phyloP scores from a whole-genome alignment of 345 rosid genomes.

The Eutrema japonicum region DNA sequence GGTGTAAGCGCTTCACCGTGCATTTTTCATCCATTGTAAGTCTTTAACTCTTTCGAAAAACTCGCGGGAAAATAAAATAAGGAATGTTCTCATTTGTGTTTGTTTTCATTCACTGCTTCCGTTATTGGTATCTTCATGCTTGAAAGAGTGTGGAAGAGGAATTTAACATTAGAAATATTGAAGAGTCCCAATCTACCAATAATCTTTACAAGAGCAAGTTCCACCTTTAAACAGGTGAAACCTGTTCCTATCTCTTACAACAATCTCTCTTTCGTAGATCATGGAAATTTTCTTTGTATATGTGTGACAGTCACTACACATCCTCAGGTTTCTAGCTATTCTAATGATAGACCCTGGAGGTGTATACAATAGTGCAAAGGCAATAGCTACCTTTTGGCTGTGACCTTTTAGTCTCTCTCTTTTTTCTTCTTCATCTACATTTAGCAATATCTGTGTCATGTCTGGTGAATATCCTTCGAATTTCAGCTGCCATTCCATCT shows the following conservation, averaged over 20 bases:
- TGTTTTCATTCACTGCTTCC: slow-evolving; percentile 22
- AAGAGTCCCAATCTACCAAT: slow-evolving; percentile 55
- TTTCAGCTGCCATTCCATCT: slow-evolving; percentile 88
- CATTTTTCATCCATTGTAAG: slow-evolving; percentile 42
- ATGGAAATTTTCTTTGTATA: slow-evolving; percentile 69
- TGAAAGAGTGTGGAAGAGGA: slow-evolving; percentile 19
- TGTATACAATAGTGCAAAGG: slow-evolving; percentile 62
- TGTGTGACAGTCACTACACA: slow-evolving; percentile 84
- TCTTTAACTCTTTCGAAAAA: slow-evolving; percentile 37
- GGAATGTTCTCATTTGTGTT: slow-evolving; percentile 21
- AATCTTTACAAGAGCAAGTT: slow-evolving; percentile 74
- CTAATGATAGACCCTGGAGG: slow-evolving; percentile 64
- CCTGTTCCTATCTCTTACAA: slow-evolving; percentile 63
- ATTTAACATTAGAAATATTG: not conserved
- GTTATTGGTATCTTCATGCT: slow-evolving; percentile 13
- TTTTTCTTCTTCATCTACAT: slow-evolving; percentile 73
- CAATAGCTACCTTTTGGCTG: slow-evolving; percentile 76
- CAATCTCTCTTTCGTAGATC: slow-evolving; percentile 66
- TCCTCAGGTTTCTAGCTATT: slow-evolving; percentile 71
- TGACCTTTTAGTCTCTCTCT: slow-evolving; percentile 70
- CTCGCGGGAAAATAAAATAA: slow-evolving; percentile 32
- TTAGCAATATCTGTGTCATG: slow-evolving; percentile 56
- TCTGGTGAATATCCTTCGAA: slow-evolving; percentile 78
- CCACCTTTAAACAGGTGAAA: slow-evolving; percentile 87
- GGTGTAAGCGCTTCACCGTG: slow-evolving; percentile 34